Evolutionary conservation across 2,329 filamentous ascomycete genomes (phyloP).

Genomic region (Neophaeococcomyces mojaviensis): DNA sequence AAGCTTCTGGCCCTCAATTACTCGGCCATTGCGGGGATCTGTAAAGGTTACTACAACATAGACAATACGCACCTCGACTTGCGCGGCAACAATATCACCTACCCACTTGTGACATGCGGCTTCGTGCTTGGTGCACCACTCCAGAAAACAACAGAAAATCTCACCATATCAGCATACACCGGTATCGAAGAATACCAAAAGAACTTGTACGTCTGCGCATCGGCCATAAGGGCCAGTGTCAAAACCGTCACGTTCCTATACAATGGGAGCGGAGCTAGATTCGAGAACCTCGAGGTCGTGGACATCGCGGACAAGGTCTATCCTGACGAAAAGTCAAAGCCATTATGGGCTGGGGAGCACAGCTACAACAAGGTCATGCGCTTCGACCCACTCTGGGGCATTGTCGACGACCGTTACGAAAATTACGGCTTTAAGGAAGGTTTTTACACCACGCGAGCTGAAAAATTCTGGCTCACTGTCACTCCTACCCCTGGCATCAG

Average conservation of each 20-base stretch:
- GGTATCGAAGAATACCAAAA: constrained; percentile 5
- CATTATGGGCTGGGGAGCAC: constrained; percentile 34
- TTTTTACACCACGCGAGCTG: constrained; percentile 8
- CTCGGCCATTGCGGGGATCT: constrained; percentile 4
- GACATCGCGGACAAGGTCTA: constrained; percentile 34
- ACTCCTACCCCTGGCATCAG: constrained; percentile 3
- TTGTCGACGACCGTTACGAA: constrained; percentile 10
- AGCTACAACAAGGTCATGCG: constrained; percentile 5
- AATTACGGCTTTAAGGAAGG: constrained; percentile 8
- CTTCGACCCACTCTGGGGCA: constrained; percentile 12
- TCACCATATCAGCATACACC: constrained; percentile 6
- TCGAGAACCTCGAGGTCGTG: constrained; percentile 27
- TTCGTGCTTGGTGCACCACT: constrained; percentile 33
- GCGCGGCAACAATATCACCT: constrained; percentile 26
- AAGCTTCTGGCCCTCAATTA: constrained; percentile 10
- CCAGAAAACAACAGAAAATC: constrained; percentile 18
- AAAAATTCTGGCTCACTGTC: constrained; percentile 9
- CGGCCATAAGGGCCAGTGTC: constrained; percentile 35
- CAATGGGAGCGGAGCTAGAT: constrained; percentile 26
- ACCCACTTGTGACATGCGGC: constrained; percentile 33
- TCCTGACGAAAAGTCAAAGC: constrained; percentile 23
- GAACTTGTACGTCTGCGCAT: constrained; percentile 37
- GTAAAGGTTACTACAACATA: constrained; percentile 17
- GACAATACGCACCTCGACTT: constrained; percentile 24
- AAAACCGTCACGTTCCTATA: constrained; percentile 39